Conservation (phyloP, 1,284 basidiomycete species). For the Microbotryum saponariae region DNA sequence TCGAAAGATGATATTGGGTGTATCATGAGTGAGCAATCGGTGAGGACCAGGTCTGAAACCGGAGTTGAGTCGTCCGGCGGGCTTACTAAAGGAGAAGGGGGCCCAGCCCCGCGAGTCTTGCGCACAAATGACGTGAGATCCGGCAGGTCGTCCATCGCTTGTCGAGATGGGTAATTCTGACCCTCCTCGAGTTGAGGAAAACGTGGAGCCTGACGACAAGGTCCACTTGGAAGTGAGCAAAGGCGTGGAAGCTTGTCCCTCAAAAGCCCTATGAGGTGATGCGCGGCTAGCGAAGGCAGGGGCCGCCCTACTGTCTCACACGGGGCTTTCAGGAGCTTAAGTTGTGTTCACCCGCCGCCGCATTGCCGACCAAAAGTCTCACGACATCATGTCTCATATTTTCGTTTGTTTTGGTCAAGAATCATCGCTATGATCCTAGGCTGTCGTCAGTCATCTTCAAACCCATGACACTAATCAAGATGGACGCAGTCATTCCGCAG, state of each 20-base stretch:
- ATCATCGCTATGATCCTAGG: too few relatives aligned
- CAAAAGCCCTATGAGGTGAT: background rate
- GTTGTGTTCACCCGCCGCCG: background rate
- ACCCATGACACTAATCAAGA: too few relatives aligned
- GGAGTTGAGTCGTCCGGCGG: background rate
- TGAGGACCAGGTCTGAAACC: background rate
- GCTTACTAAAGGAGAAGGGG: conserved; percentile 70
- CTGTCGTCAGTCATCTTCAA: too few relatives aligned
- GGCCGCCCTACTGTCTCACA: too few relatives aligned
- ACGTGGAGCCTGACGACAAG: background rate
- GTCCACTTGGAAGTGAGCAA: background rate
- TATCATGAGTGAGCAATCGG: too few relatives aligned
- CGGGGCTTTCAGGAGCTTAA: too few relatives aligned
- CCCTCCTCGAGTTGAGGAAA: background rate
- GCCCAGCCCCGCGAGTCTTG: conserved; percentile 66
- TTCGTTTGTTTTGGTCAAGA: too few relatives aligned
- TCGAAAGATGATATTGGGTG: background rate
- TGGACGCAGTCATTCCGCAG: too few relatives aligned
- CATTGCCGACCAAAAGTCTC: background rate
- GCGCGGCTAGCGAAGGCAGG: background rate
- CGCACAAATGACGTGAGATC: conserved; percentile 78
- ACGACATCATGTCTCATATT: too few relatives aligned
- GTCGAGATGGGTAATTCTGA: background rate
- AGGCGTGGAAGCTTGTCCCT: background rate
- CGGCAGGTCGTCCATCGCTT: conserved; percentile 64